A percentile compares a stretch with the other conserved stretches of the same genome.
phyloP scores from a whole-genome alignment of 192 early-diverging fungal species.

The Coemansia sp. region DNA sequence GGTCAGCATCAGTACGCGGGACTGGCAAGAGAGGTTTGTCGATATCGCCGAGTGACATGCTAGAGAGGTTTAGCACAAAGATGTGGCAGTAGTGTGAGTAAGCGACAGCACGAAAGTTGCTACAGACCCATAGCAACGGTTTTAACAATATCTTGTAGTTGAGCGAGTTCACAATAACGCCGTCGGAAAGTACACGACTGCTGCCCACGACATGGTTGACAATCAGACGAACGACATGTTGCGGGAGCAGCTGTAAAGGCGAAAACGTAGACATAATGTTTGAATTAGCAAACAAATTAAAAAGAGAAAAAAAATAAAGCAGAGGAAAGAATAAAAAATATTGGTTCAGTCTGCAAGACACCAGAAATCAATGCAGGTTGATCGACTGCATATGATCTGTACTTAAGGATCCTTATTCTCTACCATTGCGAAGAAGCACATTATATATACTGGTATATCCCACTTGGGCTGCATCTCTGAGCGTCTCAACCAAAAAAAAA shows the following conservation, averaged over 20 bases:
- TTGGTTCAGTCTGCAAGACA: neutral
- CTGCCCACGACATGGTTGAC: neutral
- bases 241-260: neutral
- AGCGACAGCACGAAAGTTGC: neutral
- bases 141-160: neutral
- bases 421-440: too few species aligned
- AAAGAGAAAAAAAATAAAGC: constrained; percentile 16
- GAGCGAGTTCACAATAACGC: neutral
- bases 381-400: too few species aligned
- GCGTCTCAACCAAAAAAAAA: too few species aligned
- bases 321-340: constrained; percentile 14
- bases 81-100: neutral
- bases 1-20: neutral
- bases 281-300: neutral
- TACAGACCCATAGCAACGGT: neutral
- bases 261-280: neutral
- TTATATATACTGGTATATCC: too few species aligned
- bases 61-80: neutral
- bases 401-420: too few species aligned
- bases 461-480: too few species aligned
- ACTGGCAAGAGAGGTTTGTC: neutral
- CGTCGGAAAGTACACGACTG: neutral
- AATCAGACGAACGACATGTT: neutral
- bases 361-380: too few species aligned
- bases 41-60: neutral